phyloP scores from a whole-genome alignment of 2,329 filamentous ascomycete species.

The Arachnopeziza araneosa region DNA sequence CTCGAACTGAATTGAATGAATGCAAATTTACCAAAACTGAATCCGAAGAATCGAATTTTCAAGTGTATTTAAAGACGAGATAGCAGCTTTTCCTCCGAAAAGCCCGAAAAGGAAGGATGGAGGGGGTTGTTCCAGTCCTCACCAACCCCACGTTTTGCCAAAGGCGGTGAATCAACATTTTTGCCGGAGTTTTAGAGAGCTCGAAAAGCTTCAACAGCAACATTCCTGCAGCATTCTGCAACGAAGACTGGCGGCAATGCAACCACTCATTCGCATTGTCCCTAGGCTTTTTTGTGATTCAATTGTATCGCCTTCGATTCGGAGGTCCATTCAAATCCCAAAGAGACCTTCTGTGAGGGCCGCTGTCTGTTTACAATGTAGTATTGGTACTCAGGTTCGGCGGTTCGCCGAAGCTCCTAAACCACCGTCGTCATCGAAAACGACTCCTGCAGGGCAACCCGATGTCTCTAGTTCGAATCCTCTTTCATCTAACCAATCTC shows the following conservation, averaged over 20 bases:
- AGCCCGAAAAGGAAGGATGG: conserved; percentile 7
- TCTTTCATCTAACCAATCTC: background rate
- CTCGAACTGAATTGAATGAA: background rate
- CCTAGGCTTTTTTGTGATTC: conserved; percentile 28
- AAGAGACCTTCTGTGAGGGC: conserved; percentile 20
- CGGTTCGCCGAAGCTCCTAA: conserved; percentile 30
- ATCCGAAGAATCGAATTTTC: background rate
- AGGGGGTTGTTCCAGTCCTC: conserved; percentile 8
- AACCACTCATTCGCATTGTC: conserved; percentile 26
- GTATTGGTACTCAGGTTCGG: conserved; percentile 32
- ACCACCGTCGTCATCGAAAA: conserved; percentile 9
- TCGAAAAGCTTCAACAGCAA: conserved; percentile 10
- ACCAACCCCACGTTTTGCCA: conserved; percentile 1
- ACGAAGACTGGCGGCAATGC: conserved; percentile 25
- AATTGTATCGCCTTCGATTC: conserved; percentile 17
- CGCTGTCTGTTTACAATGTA: conserved; percentile 38
- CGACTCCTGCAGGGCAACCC: conserved; percentile 3
- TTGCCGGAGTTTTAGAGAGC: conserved; percentile 4
- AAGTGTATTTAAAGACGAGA: background rate
- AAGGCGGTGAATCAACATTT: conserved; percentile 8
- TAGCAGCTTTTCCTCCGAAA: background rate
- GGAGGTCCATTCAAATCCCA: conserved; percentile 15
- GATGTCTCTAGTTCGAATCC: background rate
- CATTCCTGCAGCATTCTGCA: conserved; percentile 1
- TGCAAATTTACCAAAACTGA: background rate